Evolutionary conservation across 306 rosid genomes (phyloP).

Genomic region (Cucurbita pepo): DNA sequence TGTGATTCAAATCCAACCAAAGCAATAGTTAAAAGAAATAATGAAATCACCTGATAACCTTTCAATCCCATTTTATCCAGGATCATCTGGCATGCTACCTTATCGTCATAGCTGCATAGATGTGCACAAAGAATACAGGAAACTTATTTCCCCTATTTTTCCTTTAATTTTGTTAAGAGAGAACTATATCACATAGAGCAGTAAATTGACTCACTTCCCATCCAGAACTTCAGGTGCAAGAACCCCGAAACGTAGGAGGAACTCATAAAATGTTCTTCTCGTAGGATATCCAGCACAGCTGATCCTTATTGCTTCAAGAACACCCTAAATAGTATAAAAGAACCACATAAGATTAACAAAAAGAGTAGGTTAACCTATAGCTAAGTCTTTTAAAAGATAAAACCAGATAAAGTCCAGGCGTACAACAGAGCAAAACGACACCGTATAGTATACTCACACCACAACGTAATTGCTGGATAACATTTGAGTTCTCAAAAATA

Average conservation of each 20-base stretch:
- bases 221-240: conserved; percentile 96
- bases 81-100: conserved; percentile 80
- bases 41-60: conserved; percentile 85
- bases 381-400: background rate
- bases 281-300: conserved; percentile 99
- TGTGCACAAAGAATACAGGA: conserved; percentile 4
- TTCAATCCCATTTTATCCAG: conserved; percentile 81
- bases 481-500: conserved; percentile 74
- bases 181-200: background rate
- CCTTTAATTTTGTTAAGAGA: background rate
- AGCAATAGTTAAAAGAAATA: conserved; percentile 1
- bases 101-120: conserved; percentile 75
- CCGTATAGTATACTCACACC: conserved; percentile 66
- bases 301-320: conserved; percentile 97
- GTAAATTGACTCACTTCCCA: conserved; percentile 59
- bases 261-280: conserved; percentile 86
- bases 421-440: conserved; percentile 4
- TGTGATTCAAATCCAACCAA: background rate
- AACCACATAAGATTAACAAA: conserved; percentile 11
- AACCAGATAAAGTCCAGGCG: conserved; percentile 6
- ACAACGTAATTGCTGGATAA: conserved; percentile 95
- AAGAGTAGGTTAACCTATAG: background rate
- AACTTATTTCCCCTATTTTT: background rate
- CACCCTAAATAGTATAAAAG: conserved; percentile 56
- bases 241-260: conserved; percentile 91